Evolutionary conservation across 345 rosid genomes (phyloP).

Genomic region (Orychophragmus violaceus): DNA sequence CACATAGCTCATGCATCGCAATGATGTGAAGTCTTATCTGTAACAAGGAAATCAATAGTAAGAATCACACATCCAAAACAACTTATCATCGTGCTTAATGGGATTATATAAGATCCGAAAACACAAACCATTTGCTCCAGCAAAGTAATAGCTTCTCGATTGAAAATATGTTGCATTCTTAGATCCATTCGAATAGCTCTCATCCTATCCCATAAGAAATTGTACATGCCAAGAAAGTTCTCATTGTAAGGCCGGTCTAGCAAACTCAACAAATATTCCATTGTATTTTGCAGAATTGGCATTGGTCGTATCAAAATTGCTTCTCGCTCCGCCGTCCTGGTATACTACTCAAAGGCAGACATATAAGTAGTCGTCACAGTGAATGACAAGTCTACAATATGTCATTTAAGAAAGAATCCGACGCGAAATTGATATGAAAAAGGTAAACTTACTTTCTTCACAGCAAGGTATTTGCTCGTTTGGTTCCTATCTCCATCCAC

Average conservation of each 20-base stretch:
- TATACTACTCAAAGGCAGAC: constrained; percentile 51
- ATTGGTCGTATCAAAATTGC: constrained; percentile 82
- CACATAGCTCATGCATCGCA: constrained; percentile 96
- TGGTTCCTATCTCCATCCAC: constrained; percentile 93
- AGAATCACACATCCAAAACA: constrained; percentile 9
- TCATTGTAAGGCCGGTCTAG: constrained; percentile 79
- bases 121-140: constrained; percentile 90
- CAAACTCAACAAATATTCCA: constrained; percentile 71
- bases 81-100: background rate
- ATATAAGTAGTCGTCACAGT: constrained; percentile 26
- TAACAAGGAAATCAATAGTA: constrained; percentile 29
- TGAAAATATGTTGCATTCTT: constrained; percentile 95
- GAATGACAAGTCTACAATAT: background rate
- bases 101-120: background rate
- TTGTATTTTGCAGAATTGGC: constrained; percentile 76
- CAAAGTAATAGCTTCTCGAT: constrained; percentile 69
- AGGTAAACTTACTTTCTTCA: constrained; percentile 49
- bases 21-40: constrained; percentile 95
- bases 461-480: constrained; percentile 72
- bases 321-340: constrained; percentile 93
- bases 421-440: background rate
- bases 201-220: constrained; percentile 99
- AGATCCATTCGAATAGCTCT: constrained; percentile 96
- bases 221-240: constrained; percentile 75
- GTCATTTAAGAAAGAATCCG: constrained; percentile 11